phyloP scores from a whole-genome alignment of 371 early-diverging fungal genomes.

The Syncephalis fuscata region DNA sequence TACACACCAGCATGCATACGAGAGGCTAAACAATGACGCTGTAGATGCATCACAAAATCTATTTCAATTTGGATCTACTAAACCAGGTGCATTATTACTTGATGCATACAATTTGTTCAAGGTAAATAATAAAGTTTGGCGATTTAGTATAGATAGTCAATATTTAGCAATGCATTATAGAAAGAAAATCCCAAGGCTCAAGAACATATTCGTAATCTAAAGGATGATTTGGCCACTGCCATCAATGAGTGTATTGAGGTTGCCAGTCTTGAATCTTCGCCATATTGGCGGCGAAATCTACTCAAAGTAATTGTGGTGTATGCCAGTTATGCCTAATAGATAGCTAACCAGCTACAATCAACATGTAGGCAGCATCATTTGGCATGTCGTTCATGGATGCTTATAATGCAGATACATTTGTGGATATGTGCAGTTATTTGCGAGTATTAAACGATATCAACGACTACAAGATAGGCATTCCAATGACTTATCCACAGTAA shows the following conservation, averaged over 20 bases:
- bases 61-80: constrained; percentile 88
- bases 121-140: constrained; percentile 15
- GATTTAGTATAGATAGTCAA: neutral
- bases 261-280: constrained; percentile 74
- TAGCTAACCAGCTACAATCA: no score
- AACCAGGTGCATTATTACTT: constrained; percentile 82
- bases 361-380: constrained; percentile 70
- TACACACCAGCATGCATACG: neutral
- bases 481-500: constrained; percentile 78
- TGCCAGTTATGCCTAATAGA: no score
- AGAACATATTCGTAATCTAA: constrained; percentile 81
- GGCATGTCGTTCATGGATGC: constrained; percentile 82
- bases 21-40: neutral
- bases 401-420: constrained; percentile 72
- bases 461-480: constrained; percentile 70
- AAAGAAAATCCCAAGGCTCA: constrained; percentile 79
- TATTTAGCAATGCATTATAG: constrained; percentile 20
- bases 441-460: constrained; percentile 80
- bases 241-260: constrained; percentile 88
- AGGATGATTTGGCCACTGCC: constrained; percentile 60
- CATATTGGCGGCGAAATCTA: constrained; percentile 56
- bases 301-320: constrained; percentile 27
- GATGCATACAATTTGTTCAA: constrained; percentile 87
- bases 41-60: constrained; percentile 60
- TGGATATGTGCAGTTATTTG: constrained; percentile 67